Base-by-base conservation (phyloP, 2,329 filamentous ascomycete species). In the Colletotrichum tofieldiae region DNA sequence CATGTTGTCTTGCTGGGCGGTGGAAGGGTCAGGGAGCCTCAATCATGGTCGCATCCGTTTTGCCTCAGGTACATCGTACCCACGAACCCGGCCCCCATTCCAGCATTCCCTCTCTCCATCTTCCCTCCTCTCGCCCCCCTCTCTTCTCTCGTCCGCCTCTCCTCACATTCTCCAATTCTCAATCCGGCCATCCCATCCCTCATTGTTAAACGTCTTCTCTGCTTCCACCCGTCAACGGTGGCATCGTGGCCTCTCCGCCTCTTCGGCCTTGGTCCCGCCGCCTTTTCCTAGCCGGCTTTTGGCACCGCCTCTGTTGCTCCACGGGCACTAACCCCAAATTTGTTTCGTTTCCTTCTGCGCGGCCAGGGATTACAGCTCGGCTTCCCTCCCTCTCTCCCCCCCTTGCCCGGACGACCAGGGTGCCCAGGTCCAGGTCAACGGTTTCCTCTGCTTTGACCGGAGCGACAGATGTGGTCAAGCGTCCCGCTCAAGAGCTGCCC, bases 361-460 rank as follows among this genome's bases (percentile, higher is more conserved):
- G 20, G 35, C 58, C 64, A 68, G 58, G 67, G 68, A 67, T 71
- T 32, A 43, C 39, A 62, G 63, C 68, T 67, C 68, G 49, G 56
- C 41, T 41, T 23, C 18, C 26, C 45, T 47, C 23, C 18, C 56
- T 55, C 63, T 32, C 47, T 55, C 63, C 26, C 63, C 26, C 47
- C 55, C 68, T 43, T 58, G 43, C 65, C 65, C 12, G 61, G 43
- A 23, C 23, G 58, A 47, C 59, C 32, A 58, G 65, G 69, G 54
- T 64, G n/a, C 65, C 65, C 52, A 67, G 52, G 65, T 23, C 32
- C 54, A 45, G 43, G 52, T 54, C 59, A 69, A 68, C 51, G 59
- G 52, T 47, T 55, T 59, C 39, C 55, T 37, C 64, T 61, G 45
- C 65, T 64, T 47, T 59, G 65, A 72, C 65, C 54, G 47, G 65